These are phyloP conservation scores for Rasamsonia emersonii DNA, from an alignment of 2,329 filamentous ascomycete species.

Conservation along the genomic window DNA sequence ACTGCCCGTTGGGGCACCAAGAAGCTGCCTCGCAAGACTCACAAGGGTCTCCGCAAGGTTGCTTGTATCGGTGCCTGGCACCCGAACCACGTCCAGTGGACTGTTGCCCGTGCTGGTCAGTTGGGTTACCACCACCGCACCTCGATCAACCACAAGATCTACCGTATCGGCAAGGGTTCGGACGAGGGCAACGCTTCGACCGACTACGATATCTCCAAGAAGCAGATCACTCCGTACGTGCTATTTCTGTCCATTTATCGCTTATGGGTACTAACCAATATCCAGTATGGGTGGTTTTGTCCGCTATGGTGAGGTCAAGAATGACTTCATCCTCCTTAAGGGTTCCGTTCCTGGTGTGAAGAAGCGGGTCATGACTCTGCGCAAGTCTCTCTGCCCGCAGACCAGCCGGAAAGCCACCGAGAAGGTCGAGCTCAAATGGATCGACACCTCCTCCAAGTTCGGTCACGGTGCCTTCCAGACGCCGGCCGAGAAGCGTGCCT, in stretches of 20 bases:
- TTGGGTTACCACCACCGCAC: constrained; percentile 99
- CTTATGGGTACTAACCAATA: constrained; percentile 33
- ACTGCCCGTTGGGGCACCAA: constrained; percentile 98
- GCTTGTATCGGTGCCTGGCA: constrained; percentile 99
- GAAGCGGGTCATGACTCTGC: constrained; percentile 98
- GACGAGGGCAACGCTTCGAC: constrained; percentile 91
- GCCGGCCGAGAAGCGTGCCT: constrained; percentile 92
- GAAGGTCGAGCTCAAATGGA: constrained; percentile 99
- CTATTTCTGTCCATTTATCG: not conserved
- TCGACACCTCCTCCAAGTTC: constrained; percentile 99
- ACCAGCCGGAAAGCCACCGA: constrained; percentile 91
- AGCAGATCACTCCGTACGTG: constrained; percentile 98
- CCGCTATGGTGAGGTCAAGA: constrained; percentile 98
- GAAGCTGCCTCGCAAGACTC: constrained; percentile 99
- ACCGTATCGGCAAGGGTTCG: constrained; percentile 89
- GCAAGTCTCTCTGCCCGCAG: constrained; percentile 98
- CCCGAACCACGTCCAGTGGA: constrained; percentile 99
- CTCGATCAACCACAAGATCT: constrained; percentile 99
- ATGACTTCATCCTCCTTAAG: constrained; percentile 98
- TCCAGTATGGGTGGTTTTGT: constrained; percentile 94
- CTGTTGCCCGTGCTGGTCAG: constrained; percentile 99
- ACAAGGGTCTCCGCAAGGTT: constrained; percentile 99
- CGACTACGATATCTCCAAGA: constrained; percentile 95
- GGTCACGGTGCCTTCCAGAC: constrained; percentile 99
- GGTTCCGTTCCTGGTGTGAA: constrained; percentile 94